Base-by-base conservation (phyloP, 1,284 basidiomycete genomes). In the Tilletia caries region DNA sequence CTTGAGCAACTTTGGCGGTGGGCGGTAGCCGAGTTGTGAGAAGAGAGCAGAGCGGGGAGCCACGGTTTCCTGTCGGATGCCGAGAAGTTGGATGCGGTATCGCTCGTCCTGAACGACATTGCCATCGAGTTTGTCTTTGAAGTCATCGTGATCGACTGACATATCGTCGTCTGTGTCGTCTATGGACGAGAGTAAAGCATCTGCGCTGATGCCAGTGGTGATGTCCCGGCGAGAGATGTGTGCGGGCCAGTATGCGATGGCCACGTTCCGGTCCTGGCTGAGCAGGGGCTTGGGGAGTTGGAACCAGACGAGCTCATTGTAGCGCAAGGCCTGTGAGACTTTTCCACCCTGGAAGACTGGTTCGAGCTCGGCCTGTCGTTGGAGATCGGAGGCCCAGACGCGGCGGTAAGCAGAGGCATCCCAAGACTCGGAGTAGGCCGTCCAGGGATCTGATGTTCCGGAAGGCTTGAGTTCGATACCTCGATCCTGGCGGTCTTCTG, bases 271-370 rank as follows among this genome's bases (percentile, higher is more conserved):
- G 13, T 33, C 58, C 18, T 10, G 29, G 18, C 29, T 33, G 58
- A 62, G 15, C 5, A 54, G 13, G 3, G 52, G 52, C 52, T 62
- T 29, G 10, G 58, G 32, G 32, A 62, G 58, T 12, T n/a, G 18
- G 32, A 62, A 37, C 58, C 58, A 62, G 58, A 62, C 58, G 32
- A 62, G 32, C 18, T 62, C 58, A 29, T 62, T 20, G 18, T 33
- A 23, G 12, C 33, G 27, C 15, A 62, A 23, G n/a, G 12, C 6
- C n/a, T 62, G 58, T 1, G 23, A 62, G 18, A 18, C 15, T 6
- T 62, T 37, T 20, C 58, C 58, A 18, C 34, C n/a, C 2, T 33
- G n/a, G 3, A 18, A 3, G 32, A 34, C 32, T 8, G 58, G 58
- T 2, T 34, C 15, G 29, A 62, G 32, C 20, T 62, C 58, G 18